phyloP scores from a whole-genome alignment of 768 basidiomycete species.

The Russula sp. region DNA sequence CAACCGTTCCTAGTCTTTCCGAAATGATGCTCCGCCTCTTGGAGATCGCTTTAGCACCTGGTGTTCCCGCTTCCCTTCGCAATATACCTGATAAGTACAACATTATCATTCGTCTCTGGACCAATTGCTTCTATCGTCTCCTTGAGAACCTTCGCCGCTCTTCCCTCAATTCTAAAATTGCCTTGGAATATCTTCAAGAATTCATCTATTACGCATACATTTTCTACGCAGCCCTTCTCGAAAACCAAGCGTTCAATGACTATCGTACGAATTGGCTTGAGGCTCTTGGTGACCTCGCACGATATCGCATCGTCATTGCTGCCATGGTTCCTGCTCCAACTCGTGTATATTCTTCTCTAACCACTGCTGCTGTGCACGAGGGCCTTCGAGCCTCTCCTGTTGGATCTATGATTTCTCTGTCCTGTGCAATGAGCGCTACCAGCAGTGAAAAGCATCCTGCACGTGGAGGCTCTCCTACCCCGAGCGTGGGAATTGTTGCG shows the following conservation, averaged over 20 bases:
- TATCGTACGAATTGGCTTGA: slow-evolving; percentile 91
- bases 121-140: slow-evolving; percentile 80
- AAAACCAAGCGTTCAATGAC: slow-evolving; percentile 59
- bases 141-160: slow-evolving; percentile 87
- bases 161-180: slow-evolving; percentile 57
- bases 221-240: slow-evolving; percentile 85
- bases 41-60: slow-evolving; percentile 75
- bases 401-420: slow-evolving; percentile 13
- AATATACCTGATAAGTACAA: slow-evolving; percentile 92
- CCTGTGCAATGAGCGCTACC: slow-evolving; percentile 9
- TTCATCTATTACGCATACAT: slow-evolving; percentile 94
- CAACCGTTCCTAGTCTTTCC: slow-evolving; percentile 55
- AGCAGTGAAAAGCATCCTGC: slow-evolving; percentile 21
- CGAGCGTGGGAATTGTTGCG: slow-evolving; percentile 81
- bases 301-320: slow-evolving; percentile 96
- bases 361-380: slow-evolving; percentile 44
- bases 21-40: slow-evolving; percentile 88
- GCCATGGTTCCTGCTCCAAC: slow-evolving; percentile 58
- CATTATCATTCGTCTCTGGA: slow-evolving; percentile 91
- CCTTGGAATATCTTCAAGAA: slow-evolving; percentile 88
- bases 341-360: slow-evolving; percentile 36
- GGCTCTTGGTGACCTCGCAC: slow-evolving; percentile 90
- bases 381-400: slow-evolving; percentile 24
- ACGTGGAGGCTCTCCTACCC: slow-evolving; percentile 33
- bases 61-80: slow-evolving; percentile 81